A percentile compares a stretch with the other conserved stretches of the same genome.
Conservation (phyloP, 139 green algal genomes). For the Micractinium conductrix region DNA sequence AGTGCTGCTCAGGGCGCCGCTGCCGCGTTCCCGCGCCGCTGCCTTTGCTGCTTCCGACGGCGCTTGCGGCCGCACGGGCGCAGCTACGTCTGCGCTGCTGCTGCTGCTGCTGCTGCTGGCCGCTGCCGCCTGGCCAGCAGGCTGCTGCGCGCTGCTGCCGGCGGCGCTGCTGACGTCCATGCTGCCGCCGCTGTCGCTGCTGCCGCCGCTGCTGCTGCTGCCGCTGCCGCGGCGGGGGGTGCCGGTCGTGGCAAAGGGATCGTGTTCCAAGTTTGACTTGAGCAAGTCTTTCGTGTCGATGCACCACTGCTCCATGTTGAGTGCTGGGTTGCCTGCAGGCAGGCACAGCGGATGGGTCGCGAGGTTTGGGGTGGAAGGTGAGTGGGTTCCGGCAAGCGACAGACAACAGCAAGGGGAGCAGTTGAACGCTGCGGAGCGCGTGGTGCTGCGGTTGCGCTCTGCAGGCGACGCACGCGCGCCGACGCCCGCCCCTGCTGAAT, state of each 20-base stretch:
- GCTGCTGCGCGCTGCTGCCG: background rate
- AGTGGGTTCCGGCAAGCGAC: no score
- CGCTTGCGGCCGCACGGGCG: background rate
- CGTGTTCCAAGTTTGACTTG: slow-evolving; percentile 5
- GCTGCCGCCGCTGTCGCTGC: background rate
- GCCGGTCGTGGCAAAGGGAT: slow-evolving; percentile 18
- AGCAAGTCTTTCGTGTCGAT: slow-evolving; percentile 13
- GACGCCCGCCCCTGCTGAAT: no score
- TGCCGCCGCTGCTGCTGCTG: background rate
- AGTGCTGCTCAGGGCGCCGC: background rate
- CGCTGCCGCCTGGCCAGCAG: background rate
- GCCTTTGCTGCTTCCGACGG: background rate
- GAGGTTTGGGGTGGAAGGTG: no score
- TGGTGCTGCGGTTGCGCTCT: no score
- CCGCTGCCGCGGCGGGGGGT: background rate
- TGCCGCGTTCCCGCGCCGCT: no score
- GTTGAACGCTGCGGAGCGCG: no score
- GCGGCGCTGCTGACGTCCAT: background rate
- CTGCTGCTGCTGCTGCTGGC: background rate
- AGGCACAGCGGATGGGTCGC: no score
- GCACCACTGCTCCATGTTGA: slow-evolving; percentile 49
- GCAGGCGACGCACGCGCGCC: no score
- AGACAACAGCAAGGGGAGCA: no score
- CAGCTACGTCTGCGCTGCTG: background rate
- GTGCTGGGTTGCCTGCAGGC: slow-evolving; percentile 40